Percentiles rank a stretch among this genome's conserved stretches.
phyloP scores from a whole-genome alignment of 352 stramenopile species.

The Elongisporangium undulatum region DNA sequence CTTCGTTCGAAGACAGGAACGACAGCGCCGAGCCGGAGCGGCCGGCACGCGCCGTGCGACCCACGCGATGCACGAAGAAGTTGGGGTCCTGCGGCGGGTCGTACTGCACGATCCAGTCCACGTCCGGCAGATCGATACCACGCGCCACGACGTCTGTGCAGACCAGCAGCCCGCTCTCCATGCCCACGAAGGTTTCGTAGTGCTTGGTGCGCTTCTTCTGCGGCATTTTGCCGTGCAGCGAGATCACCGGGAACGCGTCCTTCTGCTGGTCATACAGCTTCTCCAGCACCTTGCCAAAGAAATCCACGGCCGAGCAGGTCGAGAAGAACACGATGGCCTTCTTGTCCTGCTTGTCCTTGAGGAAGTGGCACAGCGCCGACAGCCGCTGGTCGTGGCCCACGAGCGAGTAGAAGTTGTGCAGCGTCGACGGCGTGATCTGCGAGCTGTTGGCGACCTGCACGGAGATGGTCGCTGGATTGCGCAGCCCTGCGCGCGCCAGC shows the following conservation, averaged over 20 bases:
- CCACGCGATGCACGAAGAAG: conserved; percentile 99
- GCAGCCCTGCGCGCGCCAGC: conserved; percentile 93
- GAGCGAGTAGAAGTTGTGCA: conserved; percentile 95
- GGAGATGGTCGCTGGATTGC: conserved; percentile 97
- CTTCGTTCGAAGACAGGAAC: conserved; percentile 96
- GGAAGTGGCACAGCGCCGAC: conserved; percentile 89
- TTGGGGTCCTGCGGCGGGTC: conserved; percentile 97
- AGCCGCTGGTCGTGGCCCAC: conserved; percentile 94
- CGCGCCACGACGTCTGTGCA: conserved; percentile 99
- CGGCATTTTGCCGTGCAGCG: conserved; percentile 94
- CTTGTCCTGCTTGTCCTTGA: conserved; percentile 78
- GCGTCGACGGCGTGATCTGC: conserved; percentile 68
- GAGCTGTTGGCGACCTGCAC: conserved; percentile 92
- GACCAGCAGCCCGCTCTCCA: conserved; percentile 86
- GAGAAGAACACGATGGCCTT: conserved; percentile 99
- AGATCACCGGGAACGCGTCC: conserved; percentile 45
- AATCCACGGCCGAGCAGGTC: conserved; percentile 99
- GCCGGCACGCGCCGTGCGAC: conserved; percentile 95
- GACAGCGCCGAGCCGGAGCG: conserved; percentile 90
- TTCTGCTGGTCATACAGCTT: conserved; percentile 44
- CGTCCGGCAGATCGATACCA: conserved; percentile 97
- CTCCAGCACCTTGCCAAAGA: conserved; percentile 92
- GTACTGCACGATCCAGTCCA: conserved; percentile 99
- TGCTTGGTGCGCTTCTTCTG: conserved; percentile 85
- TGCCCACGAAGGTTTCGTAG: conserved; percentile 66